Evolutionary conservation across 2,329 filamentous ascomycete species (phyloP).

Genomic region (Aspergillus versicolor): DNA sequence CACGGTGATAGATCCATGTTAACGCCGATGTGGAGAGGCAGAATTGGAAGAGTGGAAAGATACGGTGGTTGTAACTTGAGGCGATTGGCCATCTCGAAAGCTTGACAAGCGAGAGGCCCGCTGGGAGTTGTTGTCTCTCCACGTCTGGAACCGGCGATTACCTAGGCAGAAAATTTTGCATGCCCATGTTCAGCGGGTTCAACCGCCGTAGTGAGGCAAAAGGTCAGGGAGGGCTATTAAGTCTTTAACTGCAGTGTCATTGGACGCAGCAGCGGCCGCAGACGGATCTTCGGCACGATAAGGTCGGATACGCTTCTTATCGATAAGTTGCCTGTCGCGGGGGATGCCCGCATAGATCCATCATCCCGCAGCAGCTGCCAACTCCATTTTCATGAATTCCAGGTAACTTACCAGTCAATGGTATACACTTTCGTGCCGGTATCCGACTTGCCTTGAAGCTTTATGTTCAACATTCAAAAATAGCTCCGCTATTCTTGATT

Average conservation of each 20-base stretch:
- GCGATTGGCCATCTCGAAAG: slow-evolving; percentile 7
- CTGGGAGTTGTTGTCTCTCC: background rate
- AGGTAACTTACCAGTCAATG: background rate
- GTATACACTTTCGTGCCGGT: background rate
- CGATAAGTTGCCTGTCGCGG: background rate
- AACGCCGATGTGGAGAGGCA: slow-evolving; percentile 1
- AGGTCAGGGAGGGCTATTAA: too few relatives aligned
- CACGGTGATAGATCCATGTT: slow-evolving; percentile 9
- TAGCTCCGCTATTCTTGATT: too few relatives aligned
- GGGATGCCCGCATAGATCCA: background rate
- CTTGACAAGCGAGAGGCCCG: slow-evolving; percentile 1
- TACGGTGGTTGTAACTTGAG: background rate
- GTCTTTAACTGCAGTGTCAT: background rate
- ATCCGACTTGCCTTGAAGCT: background rate
- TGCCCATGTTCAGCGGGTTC: background rate
- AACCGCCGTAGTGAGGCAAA: background rate
- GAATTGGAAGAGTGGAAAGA: background rate
- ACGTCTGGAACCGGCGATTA: background rate
- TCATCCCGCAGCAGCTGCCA: background rate
- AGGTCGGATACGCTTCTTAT: background rate
- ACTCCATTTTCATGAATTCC: background rate
- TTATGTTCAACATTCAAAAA: background rate
- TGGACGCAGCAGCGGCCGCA: background rate
- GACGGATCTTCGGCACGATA: slow-evolving; percentile 2
- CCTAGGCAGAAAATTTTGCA: slow-evolving; percentile 1